phyloP scores from a whole-genome alignment of 306 rosid genomes.

The Citrullus colocynthis region DNA sequence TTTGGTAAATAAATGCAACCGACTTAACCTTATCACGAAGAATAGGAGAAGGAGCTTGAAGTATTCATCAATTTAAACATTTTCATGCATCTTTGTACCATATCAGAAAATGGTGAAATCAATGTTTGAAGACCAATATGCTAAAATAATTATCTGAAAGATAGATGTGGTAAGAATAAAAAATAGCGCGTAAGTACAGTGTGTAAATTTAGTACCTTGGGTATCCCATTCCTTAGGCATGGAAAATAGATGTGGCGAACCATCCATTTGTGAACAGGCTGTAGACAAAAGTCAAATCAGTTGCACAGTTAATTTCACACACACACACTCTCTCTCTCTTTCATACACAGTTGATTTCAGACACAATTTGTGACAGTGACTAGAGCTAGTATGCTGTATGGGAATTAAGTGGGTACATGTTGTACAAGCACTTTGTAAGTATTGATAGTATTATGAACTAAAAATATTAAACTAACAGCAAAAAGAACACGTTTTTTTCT shows the following conservation, averaged over 20 bases:
- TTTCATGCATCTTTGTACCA: neutral
- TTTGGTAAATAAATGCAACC: neutral
- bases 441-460: neutral
- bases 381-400: neutral
- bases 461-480: neutral
- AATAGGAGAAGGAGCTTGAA: neutral
- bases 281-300: conserved; percentile 19
- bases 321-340: neutral
- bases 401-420: neutral
- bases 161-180: neutral
- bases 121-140: neutral
- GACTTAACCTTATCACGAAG: neutral
- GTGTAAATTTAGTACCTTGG: conserved; percentile 44
- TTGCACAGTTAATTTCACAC: conserved; percentile 1
- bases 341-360: neutral
- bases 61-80: neutral
- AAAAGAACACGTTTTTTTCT: neutral
- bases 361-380: neutral
- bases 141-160: neutral
- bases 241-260: conserved; percentile 88
- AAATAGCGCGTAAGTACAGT: neutral
- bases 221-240: conserved; percentile 65
- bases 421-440: neutral
- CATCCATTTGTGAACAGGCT: conserved; percentile 99
- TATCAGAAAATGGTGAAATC: neutral